Conservation (phyloP, 2,329 filamentous ascomycete genomes). For the Zopfia rhizophila region DNA sequence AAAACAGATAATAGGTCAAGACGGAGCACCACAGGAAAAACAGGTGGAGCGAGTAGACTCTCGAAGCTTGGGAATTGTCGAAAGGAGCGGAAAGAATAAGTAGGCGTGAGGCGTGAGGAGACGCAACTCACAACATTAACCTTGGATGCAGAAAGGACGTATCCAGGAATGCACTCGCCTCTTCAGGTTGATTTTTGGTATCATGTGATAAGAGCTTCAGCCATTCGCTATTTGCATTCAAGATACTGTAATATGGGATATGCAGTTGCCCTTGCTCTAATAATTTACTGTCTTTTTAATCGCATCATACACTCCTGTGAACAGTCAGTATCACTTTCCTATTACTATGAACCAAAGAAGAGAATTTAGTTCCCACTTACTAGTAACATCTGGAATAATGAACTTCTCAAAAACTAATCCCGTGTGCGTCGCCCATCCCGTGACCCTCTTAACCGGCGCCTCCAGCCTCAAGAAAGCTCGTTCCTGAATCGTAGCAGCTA, state of each 20-base stretch:
- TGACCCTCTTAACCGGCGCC: conserved; percentile 84
- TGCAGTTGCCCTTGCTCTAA: conserved; percentile 28
- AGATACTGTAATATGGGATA: not conserved
- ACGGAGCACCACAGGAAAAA: no score
- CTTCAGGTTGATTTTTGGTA: no score
- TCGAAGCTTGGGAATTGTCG: no score
- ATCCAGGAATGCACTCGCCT: no score
- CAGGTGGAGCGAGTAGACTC: no score
- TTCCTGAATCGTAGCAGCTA: conserved; percentile 88
- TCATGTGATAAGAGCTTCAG: no score
- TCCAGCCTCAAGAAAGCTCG: conserved; percentile 85
- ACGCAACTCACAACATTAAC: no score
- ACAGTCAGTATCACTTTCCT: conserved; percentile 12
- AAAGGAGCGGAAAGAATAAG: no score
- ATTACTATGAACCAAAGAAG: not conserved
- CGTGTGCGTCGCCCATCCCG: conserved; percentile 89
- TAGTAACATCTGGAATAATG: conserved; percentile 82
- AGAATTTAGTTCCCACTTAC: conserved; percentile 70
- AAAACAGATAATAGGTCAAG: no score
- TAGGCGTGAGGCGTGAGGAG: no score
- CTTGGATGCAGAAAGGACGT: no score
- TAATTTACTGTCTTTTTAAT: conserved; percentile 60
- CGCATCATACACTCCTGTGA: conserved; percentile 59
- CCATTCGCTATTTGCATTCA: not conserved
- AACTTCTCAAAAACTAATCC: conserved; percentile 78